Base-by-base conservation (phyloP, 108 stramenopile species). In the Cyclotella kingstonii region DNA sequence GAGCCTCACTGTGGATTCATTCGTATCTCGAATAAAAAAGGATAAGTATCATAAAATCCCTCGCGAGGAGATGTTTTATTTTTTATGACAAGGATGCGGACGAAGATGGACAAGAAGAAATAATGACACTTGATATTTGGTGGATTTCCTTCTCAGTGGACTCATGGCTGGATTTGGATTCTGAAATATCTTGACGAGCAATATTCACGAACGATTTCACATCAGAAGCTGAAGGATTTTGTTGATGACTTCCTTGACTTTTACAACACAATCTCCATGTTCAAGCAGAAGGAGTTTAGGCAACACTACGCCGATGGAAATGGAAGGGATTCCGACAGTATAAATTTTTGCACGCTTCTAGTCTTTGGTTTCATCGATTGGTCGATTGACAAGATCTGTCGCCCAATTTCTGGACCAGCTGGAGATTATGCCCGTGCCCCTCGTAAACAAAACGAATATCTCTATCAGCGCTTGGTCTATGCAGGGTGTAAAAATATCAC, bases 311-410 rank as follows among this genome's bases (percentile, higher is more conserved):
- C 21, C 26, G 48, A 49, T 26, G 25, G 48, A 5, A 49, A 21
- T 26, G 21, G 6, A 7, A 26, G 7, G 3, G 23, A 26, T 7
- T 15, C 6, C 8, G 25, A 22, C 6, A 40, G 58, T 29, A n/a
- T 59, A 21, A 45, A 43, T 45, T 59, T 45, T 28, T 28, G 23
- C 26, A 25, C 58, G 10, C 27, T 59, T 43, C 25, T 27, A 11
- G 43, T 57, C n/a, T 57, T 67, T 50, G 54, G 45, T 3, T 67
- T 67, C 47, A 49, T 67, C 9, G 55, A 67, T 46, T 19, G 42
- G 26, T 57, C 66, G 1, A 57, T 67, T 17, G 45, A 67, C 27
- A 27, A 19, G 25, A 34, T 25, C 22, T n/a, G n/a, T 57, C 27
- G 19, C 4, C 66, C 55, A 4, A 36, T 48, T 34, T 56, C 55